A percentile compares a stretch with the other conserved stretches of the same genome.
Evolutionary conservation across 2,329 filamentous ascomycete species (phyloP).

Genomic region (Didymella keratinophila): DNA sequence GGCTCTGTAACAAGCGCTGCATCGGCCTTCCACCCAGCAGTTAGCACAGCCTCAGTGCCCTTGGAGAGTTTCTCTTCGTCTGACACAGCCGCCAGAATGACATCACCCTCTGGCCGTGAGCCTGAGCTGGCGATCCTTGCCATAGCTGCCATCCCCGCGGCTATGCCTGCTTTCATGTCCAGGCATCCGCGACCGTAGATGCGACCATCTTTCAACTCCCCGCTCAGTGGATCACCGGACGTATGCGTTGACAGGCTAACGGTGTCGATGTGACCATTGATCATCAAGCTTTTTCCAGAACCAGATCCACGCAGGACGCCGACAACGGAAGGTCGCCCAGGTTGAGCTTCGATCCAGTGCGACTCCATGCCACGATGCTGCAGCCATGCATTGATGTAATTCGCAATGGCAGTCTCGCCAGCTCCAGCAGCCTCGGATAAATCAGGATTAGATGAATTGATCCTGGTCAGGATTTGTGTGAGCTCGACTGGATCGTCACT

Average conservation of each 20-base stretch:
- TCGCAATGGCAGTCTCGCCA: slow-evolving; percentile 47
- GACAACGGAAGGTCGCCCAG: slow-evolving; percentile 60
- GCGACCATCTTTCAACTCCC: neutral
- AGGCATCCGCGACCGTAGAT: neutral
- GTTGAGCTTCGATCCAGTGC: slow-evolving; percentile 58
- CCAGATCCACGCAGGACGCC: slow-evolving; percentile 58
- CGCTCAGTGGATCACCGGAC: slow-evolving; percentile 17
- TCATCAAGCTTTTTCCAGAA: slow-evolving; percentile 59
- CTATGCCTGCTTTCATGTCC: neutral
- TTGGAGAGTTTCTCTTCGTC: neutral
- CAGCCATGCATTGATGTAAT: slow-evolving; percentile 54
- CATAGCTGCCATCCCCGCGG: neutral
- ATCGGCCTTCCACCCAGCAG: neutral
- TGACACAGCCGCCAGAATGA: neutral
- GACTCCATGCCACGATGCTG: slow-evolving; percentile 61
- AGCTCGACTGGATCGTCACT: slow-evolving; percentile 30
- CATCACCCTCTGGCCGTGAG: neutral
- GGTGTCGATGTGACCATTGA: slow-evolving; percentile 64
- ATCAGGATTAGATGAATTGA: neutral
- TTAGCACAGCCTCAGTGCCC: neutral
- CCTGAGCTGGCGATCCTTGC: neutral
- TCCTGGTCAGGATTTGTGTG: neutral
- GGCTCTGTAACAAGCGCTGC: neutral
- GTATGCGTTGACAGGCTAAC: slow-evolving; percentile 60
- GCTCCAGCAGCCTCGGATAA: neutral